A percentile compares a stretch with the other conserved stretches of the same genome.
Conservation (phyloP, 2,329 filamentous ascomycete species). For the Paracamarosporium sp. region DNA sequence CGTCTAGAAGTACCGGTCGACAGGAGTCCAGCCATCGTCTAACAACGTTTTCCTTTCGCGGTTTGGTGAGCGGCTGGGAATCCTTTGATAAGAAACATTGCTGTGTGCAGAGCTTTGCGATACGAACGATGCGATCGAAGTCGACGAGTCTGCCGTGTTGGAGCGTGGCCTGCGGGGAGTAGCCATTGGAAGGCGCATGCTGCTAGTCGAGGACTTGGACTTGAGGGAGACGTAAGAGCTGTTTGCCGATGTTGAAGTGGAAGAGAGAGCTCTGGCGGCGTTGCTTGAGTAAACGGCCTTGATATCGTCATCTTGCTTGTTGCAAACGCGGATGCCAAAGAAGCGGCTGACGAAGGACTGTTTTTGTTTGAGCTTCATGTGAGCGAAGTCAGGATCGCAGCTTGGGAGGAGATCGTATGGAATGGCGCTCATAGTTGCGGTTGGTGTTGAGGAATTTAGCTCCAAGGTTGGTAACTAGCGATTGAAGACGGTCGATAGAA, state of each 20-base stretch:
- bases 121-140: neutral
- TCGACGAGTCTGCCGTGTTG: conserved; percentile 1
- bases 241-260: neutral
- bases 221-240: neutral
- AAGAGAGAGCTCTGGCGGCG: neutral
- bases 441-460: neutral
- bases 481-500: neutral
- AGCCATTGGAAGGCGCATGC: neutral
- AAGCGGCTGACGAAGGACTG: conserved; percentile 4
- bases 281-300: neutral
- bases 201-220: neutral
- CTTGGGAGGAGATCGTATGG: conserved; percentile 4
- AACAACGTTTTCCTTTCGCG: neutral
- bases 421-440: conserved; percentile 1
- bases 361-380: neutral
- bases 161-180: neutral
- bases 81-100: neutral
- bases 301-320: neutral
- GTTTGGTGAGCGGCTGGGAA: neutral
- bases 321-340: neutral
- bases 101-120: conserved; percentile 1
- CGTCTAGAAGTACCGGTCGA: neutral
- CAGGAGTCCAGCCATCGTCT: conserved; percentile 1
- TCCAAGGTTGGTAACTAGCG: neutral
- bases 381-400: conserved; percentile 2